Evolutionary conservation across 2,329 filamentous ascomycete species (phyloP).

Genomic region (Botrytis paeoniae): DNA sequence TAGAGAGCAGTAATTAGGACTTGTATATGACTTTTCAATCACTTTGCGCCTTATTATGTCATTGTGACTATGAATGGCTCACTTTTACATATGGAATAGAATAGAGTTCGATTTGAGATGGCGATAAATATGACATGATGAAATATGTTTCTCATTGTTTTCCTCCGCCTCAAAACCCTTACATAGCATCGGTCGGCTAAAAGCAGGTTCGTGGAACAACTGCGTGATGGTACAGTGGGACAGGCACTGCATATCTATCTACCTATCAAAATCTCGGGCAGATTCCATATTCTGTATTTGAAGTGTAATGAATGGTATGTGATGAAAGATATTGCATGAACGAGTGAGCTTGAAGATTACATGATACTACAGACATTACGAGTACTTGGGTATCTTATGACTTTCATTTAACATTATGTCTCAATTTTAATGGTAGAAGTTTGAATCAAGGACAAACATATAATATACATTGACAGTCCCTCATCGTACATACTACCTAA

Average conservation of each 20-base stretch:
- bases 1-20: not conserved
- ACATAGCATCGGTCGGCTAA: not conserved
- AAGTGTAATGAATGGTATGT: not conserved
- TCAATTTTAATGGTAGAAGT: too few species aligned
- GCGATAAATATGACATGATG: not conserved
- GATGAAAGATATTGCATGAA: not conserved
- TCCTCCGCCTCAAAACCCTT: not conserved
- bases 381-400: not conserved
- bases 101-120: not conserved
- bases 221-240: not conserved
- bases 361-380: not conserved
- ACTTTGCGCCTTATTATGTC: not conserved
- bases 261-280: not conserved
- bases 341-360: not conserved
- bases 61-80: not conserved
- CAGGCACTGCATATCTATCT: not conserved
- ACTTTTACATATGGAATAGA: not conserved
- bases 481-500: not conserved
- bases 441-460: not conserved
- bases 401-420: not conserved
- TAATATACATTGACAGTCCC: rapidly evolving
- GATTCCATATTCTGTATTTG: not conserved
- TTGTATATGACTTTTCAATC: not conserved
- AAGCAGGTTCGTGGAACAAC: not conserved
- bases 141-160: not conserved